Conservation (phyloP, 768 basidiomycete species). For the Boletus sp. region DNA sequence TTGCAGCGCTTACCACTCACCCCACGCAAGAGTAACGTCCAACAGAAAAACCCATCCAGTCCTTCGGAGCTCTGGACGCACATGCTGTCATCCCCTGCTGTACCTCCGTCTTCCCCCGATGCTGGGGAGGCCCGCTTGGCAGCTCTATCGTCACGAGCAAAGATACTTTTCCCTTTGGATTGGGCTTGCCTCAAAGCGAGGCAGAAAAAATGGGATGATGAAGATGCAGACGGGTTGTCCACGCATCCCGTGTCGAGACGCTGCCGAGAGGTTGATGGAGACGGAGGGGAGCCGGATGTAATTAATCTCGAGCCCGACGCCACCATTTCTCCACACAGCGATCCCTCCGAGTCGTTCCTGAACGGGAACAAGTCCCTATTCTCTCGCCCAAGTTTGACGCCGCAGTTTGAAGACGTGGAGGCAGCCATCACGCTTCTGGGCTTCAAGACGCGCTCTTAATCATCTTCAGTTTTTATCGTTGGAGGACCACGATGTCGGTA, state of each 20-base stretch:
- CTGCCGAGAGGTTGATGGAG: conserved; percentile 7
- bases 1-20: conserved; percentile 21
- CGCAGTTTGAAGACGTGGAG: conserved; percentile 35
- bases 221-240: conserved; percentile 14
- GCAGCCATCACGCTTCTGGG: conserved; percentile 37
- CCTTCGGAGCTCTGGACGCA: conserved; percentile 29
- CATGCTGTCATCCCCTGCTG: conserved; percentile 29
- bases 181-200: conserved; percentile 66
- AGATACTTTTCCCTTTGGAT: conserved; percentile 58
- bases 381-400: conserved; percentile 1
- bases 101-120: conserved; percentile 19
- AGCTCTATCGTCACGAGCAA: conserved; percentile 31
- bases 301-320: conserved; percentile 15
- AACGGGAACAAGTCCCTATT: background rate
- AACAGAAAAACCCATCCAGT: conserved; percentile 2
- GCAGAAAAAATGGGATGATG: conserved; percentile 27
- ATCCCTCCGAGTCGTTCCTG: conserved; percentile 1
- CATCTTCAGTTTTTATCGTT: background rate
- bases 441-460: conserved; percentile 27
- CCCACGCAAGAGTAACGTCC: conserved; percentile 25
- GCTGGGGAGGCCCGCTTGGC: conserved; percentile 27
- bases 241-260: conserved; percentile 9
- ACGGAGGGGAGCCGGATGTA: conserved; percentile 15
- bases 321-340: conserved; percentile 4
- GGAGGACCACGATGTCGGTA: background rate